Base-by-base conservation (phyloP, 1,284 basidiomycete species). In the Anthracocystis setariae region DNA sequence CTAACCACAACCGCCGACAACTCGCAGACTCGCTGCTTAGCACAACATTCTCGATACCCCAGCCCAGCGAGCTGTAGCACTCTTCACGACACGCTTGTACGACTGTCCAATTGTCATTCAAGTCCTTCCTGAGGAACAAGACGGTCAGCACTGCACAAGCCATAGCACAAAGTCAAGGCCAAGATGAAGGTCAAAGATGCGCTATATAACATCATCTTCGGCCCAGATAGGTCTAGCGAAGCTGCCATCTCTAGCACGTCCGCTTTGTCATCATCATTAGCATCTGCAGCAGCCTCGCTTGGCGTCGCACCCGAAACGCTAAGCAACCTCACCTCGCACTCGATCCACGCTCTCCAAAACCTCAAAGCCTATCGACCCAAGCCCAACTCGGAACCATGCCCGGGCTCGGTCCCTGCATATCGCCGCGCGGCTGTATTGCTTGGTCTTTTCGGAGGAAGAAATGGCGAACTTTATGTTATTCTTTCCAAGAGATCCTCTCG, bases 401-500 rank as follows among this genome's bases (percentile, higher is more conserved):
- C 78, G 0, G 18, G 47, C 1, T 50, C 49, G 0, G 59, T 82
- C 1, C 78, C 79, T 7, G 80, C 80, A 1, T 82, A 75, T 33
- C 71, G 80, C 9, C 58, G 79, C 5, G 80, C 80, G 0, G 80
- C 79, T 18, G 79, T 82, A n/a, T 52, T 78, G 3, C 54, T 82
- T 8, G 67, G 65, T 3, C 45, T 82, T 17, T 78, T 79, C 42
- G 74, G 57, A 0, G 77, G 72, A 1, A 43, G 77, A 8, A 74
- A 77, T 53, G 80, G 77, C 10, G 72, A 74, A 17, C 72, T 82
- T 12, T 73, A 79, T 38, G 77, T 81, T n/a, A 61, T 82, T 9
- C 63, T 82, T 3, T 74, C 72, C 21, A 71, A 77, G 46, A 60
- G 80, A 1, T 59, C 75, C 2, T 37, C 51, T 1, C 46, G 51